Conservation (phyloP, 345 rosid species). For the Eucalyptus virginea region DNA sequence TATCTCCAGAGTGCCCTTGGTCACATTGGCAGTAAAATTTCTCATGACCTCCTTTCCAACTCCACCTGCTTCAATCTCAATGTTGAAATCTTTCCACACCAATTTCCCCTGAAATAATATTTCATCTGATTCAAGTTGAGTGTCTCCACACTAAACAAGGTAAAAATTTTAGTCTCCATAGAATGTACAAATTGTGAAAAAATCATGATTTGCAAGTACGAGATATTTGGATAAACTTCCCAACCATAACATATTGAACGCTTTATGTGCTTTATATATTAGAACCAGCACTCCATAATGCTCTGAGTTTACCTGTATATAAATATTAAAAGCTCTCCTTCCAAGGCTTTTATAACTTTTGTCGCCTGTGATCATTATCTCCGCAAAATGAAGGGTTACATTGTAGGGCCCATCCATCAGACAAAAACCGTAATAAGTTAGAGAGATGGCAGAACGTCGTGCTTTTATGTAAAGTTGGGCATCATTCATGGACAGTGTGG, state of each 20-base stretch:
- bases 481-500: too few species aligned
- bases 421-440: constrained; percentile 39
- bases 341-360: constrained; percentile 9
- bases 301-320: not conserved
- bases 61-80: constrained; percentile 3
- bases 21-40: not conserved
- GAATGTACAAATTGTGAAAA: not conserved
- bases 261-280: not conserved
- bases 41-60: not conserved
- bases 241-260: not conserved
- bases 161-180: not conserved
- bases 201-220: not conserved
- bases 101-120: not conserved
- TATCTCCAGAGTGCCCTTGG: not conserved
- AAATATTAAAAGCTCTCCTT: not conserved
- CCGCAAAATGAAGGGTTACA: constrained; percentile 70
- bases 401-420: constrained; percentile 26
- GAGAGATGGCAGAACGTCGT: too few species aligned
- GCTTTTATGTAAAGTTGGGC: too few species aligned
- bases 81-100: constrained; percentile 5
- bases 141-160: not conserved
- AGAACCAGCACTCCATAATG: not conserved
- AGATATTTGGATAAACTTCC: not conserved
- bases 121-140: not conserved
- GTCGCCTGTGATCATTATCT: constrained; percentile 31